phyloP scores from a whole-genome alignment of 2,329 filamentous ascomycete species.

The Cercospora canescens region DNA sequence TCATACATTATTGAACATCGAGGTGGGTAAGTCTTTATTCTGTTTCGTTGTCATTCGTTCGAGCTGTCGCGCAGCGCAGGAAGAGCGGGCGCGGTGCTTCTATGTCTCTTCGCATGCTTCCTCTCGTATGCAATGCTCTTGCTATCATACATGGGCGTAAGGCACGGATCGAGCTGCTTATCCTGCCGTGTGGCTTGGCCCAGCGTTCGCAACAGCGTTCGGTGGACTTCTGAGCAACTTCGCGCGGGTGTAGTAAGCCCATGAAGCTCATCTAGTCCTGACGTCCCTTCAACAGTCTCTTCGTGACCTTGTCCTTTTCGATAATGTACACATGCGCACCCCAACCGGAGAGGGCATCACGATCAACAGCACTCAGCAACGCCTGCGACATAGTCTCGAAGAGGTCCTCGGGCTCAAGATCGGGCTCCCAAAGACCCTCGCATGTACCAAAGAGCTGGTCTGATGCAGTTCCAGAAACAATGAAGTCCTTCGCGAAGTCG shows the following conservation, averaged over 20 bases:
- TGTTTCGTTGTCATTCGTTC: slow-evolving; percentile 20
- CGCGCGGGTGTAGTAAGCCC: not conserved
- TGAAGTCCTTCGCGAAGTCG: slow-evolving; percentile 99
- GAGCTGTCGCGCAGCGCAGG: slow-evolving; percentile 15
- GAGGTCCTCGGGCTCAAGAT: slow-evolving; percentile 90
- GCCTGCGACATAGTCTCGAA: slow-evolving; percentile 99
- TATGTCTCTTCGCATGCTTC: slow-evolving; percentile 9
- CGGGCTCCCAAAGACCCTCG: slow-evolving; percentile 95
- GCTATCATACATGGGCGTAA: slow-evolving; percentile 22
- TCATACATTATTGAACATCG: too few species aligned
- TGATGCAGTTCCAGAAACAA: slow-evolving; percentile 91
- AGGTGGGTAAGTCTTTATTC: too few species aligned
- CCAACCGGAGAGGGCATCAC: slow-evolving; percentile 96
- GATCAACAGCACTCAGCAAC: slow-evolving; percentile 90
- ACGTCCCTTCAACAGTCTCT: slow-evolving; percentile 95
- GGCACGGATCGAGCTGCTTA: not conserved
- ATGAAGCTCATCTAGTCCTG: slow-evolving; percentile 64
- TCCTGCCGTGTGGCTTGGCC: not conserved
- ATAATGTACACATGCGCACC: slow-evolving; percentile 99
- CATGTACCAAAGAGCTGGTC: slow-evolving; percentile 99
- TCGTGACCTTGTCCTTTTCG: slow-evolving; percentile 99
- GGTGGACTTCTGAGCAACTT: not conserved
- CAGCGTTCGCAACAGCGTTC: not conserved
- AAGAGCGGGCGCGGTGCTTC: not conserved
- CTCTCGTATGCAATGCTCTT: slow-evolving; percentile 14